Evolutionary conservation across 2,329 filamentous ascomycete species (phyloP), one percentile per base, ranked within the genome.

Genomic region (Pseudocercospora fuligena): DNA sequence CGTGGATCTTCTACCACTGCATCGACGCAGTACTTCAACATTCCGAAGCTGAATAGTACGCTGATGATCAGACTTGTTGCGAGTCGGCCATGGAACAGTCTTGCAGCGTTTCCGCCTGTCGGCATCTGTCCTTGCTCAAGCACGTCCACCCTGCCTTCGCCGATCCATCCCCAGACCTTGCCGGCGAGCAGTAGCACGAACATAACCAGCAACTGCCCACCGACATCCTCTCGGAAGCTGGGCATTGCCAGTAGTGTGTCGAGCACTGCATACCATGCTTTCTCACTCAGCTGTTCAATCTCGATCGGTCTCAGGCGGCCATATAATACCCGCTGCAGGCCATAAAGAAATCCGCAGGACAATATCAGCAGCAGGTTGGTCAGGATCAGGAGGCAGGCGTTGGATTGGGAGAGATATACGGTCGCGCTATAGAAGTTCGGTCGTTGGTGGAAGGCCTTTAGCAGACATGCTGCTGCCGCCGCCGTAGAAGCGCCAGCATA

Each of bases 91-190:
- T 99, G 95, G 82, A 98, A 98, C 16, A 97, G 83, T 33, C 89
- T 87, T 46, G 90, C 86, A 0, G 94, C 94, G 25, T 33, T 58
- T 36, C 64, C 64, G 27, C 36, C 59, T 4, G 54, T 40, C 29
- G 54, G 31, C 60, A 66, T 56, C 2, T 94, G 94, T 79, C 98
- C 94, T 79, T 99, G 95, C 81, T 99, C 95, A 61, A 98, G 85
- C 53, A 95, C 88, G 78, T 99, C 96, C 63, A 99, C 93, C 61
- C 96, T 88, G 25, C 94, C 94, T 78, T 97, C 94, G 61, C 92
- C 93, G 72, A 99, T 97, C 95, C 96, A 99, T 63, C 93, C 92
- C 94, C 96, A 99, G 57, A 99, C 91, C 81, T 98, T 98, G 63
- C 94, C 94, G 3, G 93, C 94, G 56, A 99, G 87, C 46, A 99